These are phyloP conservation scores for Cinnamomum chago DNA, from an alignment of 164 flowering plant species.

Conservation along the genomic window DNA sequence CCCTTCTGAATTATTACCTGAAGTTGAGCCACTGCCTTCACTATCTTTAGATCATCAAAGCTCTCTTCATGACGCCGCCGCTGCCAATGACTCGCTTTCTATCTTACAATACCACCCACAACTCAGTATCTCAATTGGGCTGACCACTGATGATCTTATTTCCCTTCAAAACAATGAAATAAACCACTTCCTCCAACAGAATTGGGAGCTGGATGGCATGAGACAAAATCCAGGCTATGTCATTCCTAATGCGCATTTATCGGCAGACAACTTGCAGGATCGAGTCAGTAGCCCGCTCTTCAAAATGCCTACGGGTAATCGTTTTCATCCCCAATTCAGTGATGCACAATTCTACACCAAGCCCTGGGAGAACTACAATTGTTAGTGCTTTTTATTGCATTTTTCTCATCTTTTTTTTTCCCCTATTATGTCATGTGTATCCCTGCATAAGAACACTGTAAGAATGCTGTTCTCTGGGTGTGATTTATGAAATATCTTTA, in stretches of 20 bases:
- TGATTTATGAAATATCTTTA: not conserved
- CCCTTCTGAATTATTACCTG: slow-evolving; percentile 12
- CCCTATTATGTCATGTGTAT: not conserved
- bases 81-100: not conserved
- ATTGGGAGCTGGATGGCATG: slow-evolving; percentile 11
- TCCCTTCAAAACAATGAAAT: slow-evolving; percentile 9
- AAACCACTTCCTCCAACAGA: slow-evolving; percentile 1
- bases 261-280: slow-evolving; percentile 2
- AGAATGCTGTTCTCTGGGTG: not conserved
- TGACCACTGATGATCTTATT: slow-evolving; percentile 9
- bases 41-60: slow-evolving; percentile 12
- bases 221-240: slow-evolving; percentile 3
- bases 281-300: not conserved
- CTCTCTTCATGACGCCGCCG: not conserved
- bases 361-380: not conserved
- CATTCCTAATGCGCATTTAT: slow-evolving; percentile 5
- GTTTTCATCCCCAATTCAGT: slow-evolving; percentile 2
- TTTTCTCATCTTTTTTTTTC: not conserved
- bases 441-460: not conserved
- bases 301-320: no score
- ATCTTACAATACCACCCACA: slow-evolving; percentile 19
- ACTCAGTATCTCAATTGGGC: slow-evolving; percentile 19
- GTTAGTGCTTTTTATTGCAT: not conserved
- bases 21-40: slow-evolving; percentile 19
- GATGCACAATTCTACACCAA: not conserved